A percentile compares a stretch with the other conserved stretches of the same genome.
These are phyloP conservation scores for Magnusiomyces fungicola DNA, from an alignment of 1,139 yeast species.

Conservation along the genomic window DNA sequence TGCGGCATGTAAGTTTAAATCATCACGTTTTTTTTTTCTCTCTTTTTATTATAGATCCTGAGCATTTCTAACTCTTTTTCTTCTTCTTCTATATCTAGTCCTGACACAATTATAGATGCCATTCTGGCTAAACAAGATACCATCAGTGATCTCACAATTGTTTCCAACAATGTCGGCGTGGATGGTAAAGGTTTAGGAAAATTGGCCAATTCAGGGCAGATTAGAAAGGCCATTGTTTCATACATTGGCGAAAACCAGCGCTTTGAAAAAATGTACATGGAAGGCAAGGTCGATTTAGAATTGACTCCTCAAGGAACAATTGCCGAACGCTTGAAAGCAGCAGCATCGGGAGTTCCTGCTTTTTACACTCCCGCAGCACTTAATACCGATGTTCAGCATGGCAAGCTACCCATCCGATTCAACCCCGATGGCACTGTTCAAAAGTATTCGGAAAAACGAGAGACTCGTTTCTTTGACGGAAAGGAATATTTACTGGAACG, in stretches of 20 bases:
- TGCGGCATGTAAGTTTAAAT: conserved; percentile 33
- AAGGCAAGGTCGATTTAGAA: conserved; percentile 41
- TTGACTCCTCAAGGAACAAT: conserved; percentile 47
- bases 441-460: conserved; percentile 34
- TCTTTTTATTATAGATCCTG: too few relatives aligned
- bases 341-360: conserved; percentile 45
- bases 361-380: conserved; percentile 46
- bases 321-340: conserved; percentile 44
- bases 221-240: conserved; percentile 40
- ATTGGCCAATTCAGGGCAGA: conserved; percentile 39
- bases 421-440: conserved; percentile 33
- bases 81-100: too few relatives aligned
- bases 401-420: conserved; percentile 41
- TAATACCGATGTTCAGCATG: conserved; percentile 44
- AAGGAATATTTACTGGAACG: conserved; percentile 36
- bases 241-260: conserved; percentile 43
- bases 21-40: too few relatives aligned
- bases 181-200: conserved; percentile 42
- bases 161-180: conserved; percentile 47
- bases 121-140: conserved; percentile 30
- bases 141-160: conserved; percentile 38
- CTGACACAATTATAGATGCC: conserved; percentile 40
- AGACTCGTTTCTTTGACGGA: conserved; percentile 35
- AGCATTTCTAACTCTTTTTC: too few relatives aligned
- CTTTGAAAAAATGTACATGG: conserved; percentile 37